Percentiles rank a stretch among this genome's conserved stretches.
These are phyloP conservation scores for Aotearoamyces nothofagi DNA, from an alignment of 2,329 filamentous ascomycete genomes.

Conservation along the genomic window DNA sequence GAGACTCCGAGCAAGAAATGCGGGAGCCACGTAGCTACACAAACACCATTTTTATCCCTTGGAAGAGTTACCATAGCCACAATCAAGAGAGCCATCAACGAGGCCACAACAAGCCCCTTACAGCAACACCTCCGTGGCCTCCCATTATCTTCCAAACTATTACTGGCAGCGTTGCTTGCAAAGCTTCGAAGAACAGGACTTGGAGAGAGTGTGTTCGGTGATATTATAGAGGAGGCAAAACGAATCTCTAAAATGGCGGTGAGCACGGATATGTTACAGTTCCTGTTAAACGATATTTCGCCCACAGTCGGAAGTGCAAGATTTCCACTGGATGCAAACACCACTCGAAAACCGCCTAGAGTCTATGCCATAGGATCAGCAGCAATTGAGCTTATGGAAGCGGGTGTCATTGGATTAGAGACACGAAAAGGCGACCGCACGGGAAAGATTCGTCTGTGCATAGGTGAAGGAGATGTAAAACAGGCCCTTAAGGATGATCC, in stretches of 20 bases:
- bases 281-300: constrained; percentile 25
- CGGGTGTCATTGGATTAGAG: constrained; percentile 78
- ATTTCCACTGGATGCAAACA: constrained; percentile 8
- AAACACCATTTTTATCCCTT: constrained; percentile 11
- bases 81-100: constrained; percentile 86
- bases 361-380: constrained; percentile 52
- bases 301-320: background rate
- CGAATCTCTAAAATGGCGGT: constrained; percentile 48
- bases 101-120: constrained; percentile 83
- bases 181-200: constrained; percentile 72
- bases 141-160: constrained; percentile 68
- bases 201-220: constrained; percentile 74
- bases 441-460: constrained; percentile 70
- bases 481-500: constrained; percentile 78
- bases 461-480: constrained; percentile 83
- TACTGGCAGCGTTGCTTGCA: constrained; percentile 69
- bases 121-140: constrained; percentile 78
- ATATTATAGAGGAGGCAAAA: constrained; percentile 76
- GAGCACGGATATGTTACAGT: constrained; percentile 42
- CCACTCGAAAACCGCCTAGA: constrained; percentile 23
- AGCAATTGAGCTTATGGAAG: constrained; percentile 70
- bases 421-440: constrained; percentile 67
- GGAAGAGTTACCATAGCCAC: constrained; percentile 78
- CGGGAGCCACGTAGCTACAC: constrained; percentile 13
- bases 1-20: constrained; percentile 49